phyloP scores from a whole-genome alignment of 2,329 filamentous ascomycete genomes.

The Lasiodiplodia sp. region DNA sequence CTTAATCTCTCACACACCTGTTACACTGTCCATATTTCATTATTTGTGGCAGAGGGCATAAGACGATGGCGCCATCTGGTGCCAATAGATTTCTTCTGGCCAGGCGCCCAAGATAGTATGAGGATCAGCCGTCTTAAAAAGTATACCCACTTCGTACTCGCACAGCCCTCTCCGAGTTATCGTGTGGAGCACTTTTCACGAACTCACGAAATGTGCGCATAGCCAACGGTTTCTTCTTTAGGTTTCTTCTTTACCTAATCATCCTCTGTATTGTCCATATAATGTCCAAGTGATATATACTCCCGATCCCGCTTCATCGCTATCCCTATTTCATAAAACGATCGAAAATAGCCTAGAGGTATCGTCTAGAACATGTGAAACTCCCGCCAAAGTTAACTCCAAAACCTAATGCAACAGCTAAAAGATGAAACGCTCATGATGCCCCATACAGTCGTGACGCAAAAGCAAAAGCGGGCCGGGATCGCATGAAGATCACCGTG shows the following conservation, averaged over 20 bases:
- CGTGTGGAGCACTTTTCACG: too few species aligned
- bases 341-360: neutral
- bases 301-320: neutral
- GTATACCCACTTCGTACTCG: neutral
- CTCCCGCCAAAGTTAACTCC: conserved; percentile 15
- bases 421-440: conserved; percentile 14
- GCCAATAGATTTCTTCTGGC: neutral
- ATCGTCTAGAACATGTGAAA: conserved; percentile 21
- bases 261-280: neutral
- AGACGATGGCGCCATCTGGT: neutral
- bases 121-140: neutral
- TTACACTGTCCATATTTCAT: neutral
- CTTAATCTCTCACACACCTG: conserved; percentile 3
- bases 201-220: too few species aligned
- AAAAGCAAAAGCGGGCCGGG: conserved; percentile 5
- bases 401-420: neutral
- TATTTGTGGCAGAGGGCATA: neutral
- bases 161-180: neutral
- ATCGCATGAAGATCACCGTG: neutral
- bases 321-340: neutral
- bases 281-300: neutral
- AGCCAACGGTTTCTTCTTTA: too few species aligned
- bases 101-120: neutral
- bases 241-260: neutral
- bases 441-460: conserved; percentile 16